These are phyloP conservation scores for Jamesozyma gamospora DNA, from an alignment of 805 yeast species.

Conservation along the genomic window DNA sequence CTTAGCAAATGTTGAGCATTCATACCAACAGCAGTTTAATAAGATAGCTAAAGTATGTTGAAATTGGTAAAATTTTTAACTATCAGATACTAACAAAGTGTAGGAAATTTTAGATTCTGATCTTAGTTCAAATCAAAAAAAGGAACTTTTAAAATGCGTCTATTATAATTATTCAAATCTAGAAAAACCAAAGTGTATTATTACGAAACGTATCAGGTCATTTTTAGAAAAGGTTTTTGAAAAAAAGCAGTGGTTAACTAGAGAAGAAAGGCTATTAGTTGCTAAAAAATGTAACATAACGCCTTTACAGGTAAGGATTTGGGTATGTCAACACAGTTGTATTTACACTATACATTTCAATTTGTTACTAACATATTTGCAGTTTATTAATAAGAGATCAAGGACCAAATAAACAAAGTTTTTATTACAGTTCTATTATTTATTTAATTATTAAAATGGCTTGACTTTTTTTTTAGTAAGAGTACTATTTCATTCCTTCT, in stretches of 20 bases:
- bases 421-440: no score
- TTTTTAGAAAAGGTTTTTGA: not conserved
- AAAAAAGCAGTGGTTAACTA: conserved; percentile 14
- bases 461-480: no score
- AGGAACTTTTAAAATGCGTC: conserved; percentile 4
- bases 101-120: conserved; percentile 5
- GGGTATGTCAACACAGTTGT: conserved; percentile 13
- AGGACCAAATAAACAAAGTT: not conserved
- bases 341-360: no score
- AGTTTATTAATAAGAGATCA: not conserved
- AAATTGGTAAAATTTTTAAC: no score
- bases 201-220: not conserved
- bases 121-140: conserved; percentile 5
- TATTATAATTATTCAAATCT: conserved; percentile 2
- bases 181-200: not conserved
- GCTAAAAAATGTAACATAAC: conserved; percentile 16
- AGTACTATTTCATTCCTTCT: no score
- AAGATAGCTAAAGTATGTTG: no score
- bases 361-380: no score
- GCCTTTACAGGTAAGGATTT: conserved; percentile 18
- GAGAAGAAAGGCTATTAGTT: conserved; percentile 16
- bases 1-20: no score
- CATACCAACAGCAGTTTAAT: no score
- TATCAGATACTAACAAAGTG: no score
- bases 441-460: no score